Evolutionary conservation across 345 rosid species (phyloP).

Genomic region (Brassica carinata): DNA sequence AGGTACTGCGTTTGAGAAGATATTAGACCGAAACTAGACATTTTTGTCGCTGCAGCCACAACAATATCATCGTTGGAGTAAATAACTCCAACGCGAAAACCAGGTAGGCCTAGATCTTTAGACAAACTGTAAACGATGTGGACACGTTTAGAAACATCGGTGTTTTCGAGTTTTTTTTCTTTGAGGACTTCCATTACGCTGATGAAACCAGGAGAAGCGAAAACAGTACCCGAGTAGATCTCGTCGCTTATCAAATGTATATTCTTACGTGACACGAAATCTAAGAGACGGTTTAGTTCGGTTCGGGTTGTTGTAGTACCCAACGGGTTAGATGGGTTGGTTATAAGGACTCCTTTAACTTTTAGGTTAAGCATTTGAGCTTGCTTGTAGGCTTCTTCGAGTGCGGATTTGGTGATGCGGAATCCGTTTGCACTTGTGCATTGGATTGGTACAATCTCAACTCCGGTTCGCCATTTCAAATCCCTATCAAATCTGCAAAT

Average conservation of each 20-base stretch:
- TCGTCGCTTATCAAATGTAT: constrained; percentile 80
- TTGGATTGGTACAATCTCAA: constrained; percentile 59
- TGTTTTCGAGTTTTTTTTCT: constrained; percentile 48
- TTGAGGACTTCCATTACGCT: constrained; percentile 67
- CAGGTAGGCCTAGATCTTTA: constrained; percentile 84
- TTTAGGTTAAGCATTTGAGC: constrained; percentile 56
- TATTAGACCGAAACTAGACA: constrained; percentile 85
- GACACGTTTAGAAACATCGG: constrained; percentile 54
- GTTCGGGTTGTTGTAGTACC: constrained; percentile 58
- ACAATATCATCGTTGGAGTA: constrained; percentile 72
- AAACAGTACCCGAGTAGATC: constrained; percentile 74
- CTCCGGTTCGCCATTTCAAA: constrained; percentile 68
- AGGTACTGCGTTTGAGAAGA: constrained; percentile 82
- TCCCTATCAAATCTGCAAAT: constrained; percentile 67
- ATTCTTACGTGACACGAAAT: constrained; percentile 54
- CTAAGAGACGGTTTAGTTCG: constrained; percentile 63
- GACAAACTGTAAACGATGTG: constrained; percentile 79
- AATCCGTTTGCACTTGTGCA: constrained; percentile 59
- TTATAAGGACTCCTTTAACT: constrained; percentile 73
- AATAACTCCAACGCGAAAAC: constrained; percentile 85
- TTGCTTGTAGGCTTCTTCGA: constrained; percentile 61
- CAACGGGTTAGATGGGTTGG: constrained; percentile 82
- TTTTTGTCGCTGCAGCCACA: constrained; percentile 75
- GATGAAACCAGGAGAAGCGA: constrained; percentile 58
- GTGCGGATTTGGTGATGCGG: constrained; percentile 55